phyloP scores from a whole-genome alignment of 2,329 filamentous ascomycete genomes.

The Karstenula rhodostoma region DNA sequence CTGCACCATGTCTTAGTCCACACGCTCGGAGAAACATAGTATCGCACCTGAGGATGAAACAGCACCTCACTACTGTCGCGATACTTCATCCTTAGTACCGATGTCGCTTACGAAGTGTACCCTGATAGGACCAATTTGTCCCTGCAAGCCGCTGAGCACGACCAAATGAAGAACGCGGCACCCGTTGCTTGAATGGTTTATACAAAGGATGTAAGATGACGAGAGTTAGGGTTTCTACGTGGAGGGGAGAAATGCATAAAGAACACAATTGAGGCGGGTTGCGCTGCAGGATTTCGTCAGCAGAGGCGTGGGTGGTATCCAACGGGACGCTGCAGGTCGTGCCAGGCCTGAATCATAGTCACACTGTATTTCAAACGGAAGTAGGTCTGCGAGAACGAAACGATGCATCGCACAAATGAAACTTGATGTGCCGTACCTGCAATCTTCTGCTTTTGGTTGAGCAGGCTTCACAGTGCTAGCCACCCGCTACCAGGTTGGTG shows the following conservation, averaged over 20 bases:
- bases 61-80: not conserved
- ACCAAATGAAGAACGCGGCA: not conserved
- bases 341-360: not conserved
- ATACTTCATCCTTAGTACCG: not conserved
- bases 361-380: slow-evolving; percentile 7
- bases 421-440: slow-evolving; percentile 11
- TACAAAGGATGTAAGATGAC: not conserved
- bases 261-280: not conserved
- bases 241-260: not conserved
- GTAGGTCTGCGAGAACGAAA: slow-evolving; percentile 1
- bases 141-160: not conserved
- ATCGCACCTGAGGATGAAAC: not conserved
- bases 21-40: not conserved
- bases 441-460: slow-evolving; percentile 6
- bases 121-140: not conserved
- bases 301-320: slow-evolving; percentile 6
- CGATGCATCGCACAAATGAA: slow-evolving; percentile 12
- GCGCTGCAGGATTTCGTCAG: slow-evolving; percentile 7
- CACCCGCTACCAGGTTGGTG: not conserved
- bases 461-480: not conserved
- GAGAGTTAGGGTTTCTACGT: not conserved
- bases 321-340: slow-evolving; percentile 9
- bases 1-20: slow-evolving; percentile 11
- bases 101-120: not conserved
- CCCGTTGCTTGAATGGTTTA: not conserved